Base-by-base conservation (phyloP, 805 yeast species). In the Nakazawaea populi region DNA sequence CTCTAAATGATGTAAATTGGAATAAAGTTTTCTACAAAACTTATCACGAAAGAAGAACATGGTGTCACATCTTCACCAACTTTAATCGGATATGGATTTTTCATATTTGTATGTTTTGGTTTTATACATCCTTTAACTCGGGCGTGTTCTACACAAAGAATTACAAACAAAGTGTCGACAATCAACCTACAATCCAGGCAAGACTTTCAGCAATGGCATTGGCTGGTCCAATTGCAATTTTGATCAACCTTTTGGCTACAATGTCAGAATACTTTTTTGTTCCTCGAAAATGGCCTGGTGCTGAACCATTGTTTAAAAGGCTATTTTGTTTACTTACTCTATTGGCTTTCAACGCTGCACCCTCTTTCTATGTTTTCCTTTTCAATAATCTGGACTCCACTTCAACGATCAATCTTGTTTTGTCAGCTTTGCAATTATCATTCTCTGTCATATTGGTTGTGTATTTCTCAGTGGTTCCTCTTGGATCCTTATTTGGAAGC, bases 81-180 rank as follows among this genome's bases (percentile, higher is more conserved):
- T 88, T 88, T 66, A 85, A 84, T 64, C 70, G 96, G 51, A 80
- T 86, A 48, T 86, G 92, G 91, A 82, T 85, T 49, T 77, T 87
- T 46, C 96, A 88, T 60, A 70, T 82, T 39, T 73, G 88, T 1
- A 70, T 82, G 35, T 88, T 85, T 63, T 88, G 96, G 96, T 79
- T 81, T 52, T 88, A 82, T 60, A 85, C 90, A 0, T 63, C 83
- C 42, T 77, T 76, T 61, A 86, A 88, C 61, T 72, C 90, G 0
- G 83, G 87, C 1, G 76, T 87, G 0, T 68, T 88, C 31, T 87
- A 85, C 63, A 83, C 89, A 0, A 67, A 68, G 38, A 68, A 77
- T 48, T 86, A 85, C 60, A 69, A 70, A 47, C 80, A 78, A 39
- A 61, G 71, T 6, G 56, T 72, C 44, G 76, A 86, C 58, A 83